These are phyloP conservation scores for Litchi chinensis DNA, from an alignment of 345 rosid genomes.

Conservation along the genomic window DNA sequence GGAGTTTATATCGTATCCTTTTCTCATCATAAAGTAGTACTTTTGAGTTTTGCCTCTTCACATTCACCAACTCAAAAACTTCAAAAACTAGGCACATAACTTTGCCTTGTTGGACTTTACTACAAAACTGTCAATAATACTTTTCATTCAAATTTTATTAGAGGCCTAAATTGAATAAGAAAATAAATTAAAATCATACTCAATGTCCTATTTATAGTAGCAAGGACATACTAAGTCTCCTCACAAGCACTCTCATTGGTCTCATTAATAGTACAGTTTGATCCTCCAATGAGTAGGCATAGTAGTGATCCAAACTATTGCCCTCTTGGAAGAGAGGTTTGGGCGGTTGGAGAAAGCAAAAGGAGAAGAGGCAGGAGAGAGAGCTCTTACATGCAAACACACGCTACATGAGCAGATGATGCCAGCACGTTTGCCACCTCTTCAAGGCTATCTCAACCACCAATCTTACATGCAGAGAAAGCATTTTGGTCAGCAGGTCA, in stretches of 20 bases:
- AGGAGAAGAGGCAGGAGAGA: slow-evolving; percentile 47
- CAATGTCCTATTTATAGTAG: slow-evolving; percentile 26
- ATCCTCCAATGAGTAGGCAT: slow-evolving; percentile 34
- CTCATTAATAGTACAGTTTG: no score
- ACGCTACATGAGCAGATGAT: slow-evolving; percentile 15
- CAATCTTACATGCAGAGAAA: slow-evolving; percentile 23
- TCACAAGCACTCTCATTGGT: not conserved
- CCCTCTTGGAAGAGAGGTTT: slow-evolving; percentile 51
- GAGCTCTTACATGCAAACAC: slow-evolving; percentile 28
- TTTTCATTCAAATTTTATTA: slow-evolving; percentile 17
- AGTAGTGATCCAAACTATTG: slow-evolving; percentile 23
- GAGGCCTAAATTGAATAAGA: not conserved
- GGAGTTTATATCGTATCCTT: slow-evolving; percentile 20
- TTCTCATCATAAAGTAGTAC: slow-evolving; percentile 18
- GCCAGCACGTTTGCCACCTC: slow-evolving; percentile 27
- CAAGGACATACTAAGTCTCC: slow-evolving; percentile 7
- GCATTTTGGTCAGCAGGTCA: slow-evolving; percentile 21
- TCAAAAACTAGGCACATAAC: slow-evolving; percentile 21
- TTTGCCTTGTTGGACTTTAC: slow-evolving; percentile 35
- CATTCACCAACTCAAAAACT: slow-evolving; percentile 8
- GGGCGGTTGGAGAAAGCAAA: slow-evolving; percentile 40
- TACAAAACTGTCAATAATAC: slow-evolving; percentile 23
- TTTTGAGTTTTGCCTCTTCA: slow-evolving; percentile 15
- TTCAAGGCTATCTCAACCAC: slow-evolving; percentile 16
- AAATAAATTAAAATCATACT: slow-evolving; percentile 10